A percentile compares a stretch with the other conserved stretches of the same genome.
phyloP scores from a whole-genome alignment of 257 asterid genomes.

The Echium plantagineum region DNA sequence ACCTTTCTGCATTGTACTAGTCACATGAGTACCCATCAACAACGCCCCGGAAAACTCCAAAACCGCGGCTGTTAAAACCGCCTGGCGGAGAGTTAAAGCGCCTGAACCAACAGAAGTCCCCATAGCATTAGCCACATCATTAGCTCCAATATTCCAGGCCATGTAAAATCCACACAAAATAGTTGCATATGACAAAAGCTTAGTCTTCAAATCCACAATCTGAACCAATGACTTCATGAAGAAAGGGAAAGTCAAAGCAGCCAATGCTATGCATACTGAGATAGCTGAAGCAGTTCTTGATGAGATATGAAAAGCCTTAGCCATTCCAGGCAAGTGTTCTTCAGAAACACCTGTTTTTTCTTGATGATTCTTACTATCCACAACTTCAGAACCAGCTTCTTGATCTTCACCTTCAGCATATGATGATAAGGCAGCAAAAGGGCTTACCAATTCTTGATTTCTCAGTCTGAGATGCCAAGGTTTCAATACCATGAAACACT shows the following conservation, averaged over 20 bases:
- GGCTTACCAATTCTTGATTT: constrained; percentile 18
- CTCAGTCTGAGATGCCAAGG: constrained; percentile 23
- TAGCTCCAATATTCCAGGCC: constrained; percentile 99
- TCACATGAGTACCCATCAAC: constrained; percentile 88
- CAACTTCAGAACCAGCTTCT: constrained; percentile 10
- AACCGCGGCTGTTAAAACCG: constrained; percentile 75
- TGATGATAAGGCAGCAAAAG: constrained; percentile 56
- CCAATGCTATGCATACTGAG: constrained; percentile 58
- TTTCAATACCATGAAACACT: constrained; percentile 20
- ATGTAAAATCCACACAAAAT: constrained; percentile 80
- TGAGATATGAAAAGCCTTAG: constrained; percentile 66
- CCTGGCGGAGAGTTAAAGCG: constrained; percentile 71
- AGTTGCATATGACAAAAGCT: constrained; percentile 49
- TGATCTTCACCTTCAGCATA: constrained; percentile 48
- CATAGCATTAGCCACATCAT: constrained; percentile 97
- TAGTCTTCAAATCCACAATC: constrained; percentile 43
- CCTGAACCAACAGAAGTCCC: constrained; percentile 98
- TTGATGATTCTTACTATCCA: constrained; percentile 13
- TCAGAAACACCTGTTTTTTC: constrained; percentile 9
- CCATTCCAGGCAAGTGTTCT: constrained; percentile 53
- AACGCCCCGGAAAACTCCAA: constrained; percentile 84
- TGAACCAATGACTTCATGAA: constrained; percentile 59
- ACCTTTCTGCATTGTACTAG: constrained; percentile 97
- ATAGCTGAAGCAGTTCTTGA: constrained; percentile 67
- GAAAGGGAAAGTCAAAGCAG: constrained; percentile 62